Percentiles rank a stretch among this genome's conserved stretches.
Conservation (phyloP, 768 basidiomycete genomes). For the Tulasnella calospora region DNA sequence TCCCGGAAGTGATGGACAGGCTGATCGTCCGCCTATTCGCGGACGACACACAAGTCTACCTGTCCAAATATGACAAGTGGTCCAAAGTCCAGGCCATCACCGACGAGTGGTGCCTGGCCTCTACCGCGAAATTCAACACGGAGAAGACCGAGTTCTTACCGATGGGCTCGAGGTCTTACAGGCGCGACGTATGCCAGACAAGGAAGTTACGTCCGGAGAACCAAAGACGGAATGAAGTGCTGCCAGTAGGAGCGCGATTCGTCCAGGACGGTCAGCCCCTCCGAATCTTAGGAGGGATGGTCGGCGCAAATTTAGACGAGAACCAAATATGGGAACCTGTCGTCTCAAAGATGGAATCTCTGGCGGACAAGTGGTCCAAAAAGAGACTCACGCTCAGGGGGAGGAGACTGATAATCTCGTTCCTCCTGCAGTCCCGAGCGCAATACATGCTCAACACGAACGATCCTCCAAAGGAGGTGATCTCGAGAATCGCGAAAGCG, state of each 20-base stretch:
- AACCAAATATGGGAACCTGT: constrained; percentile 19
- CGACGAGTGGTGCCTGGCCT: constrained; percentile 32
- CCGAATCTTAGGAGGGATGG: constrained; percentile 29
- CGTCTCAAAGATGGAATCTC: constrained; percentile 19
- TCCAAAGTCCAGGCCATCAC: constrained; percentile 28
- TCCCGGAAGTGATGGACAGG: neutral
- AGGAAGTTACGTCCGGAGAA: neutral
- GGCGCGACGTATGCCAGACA: constrained; percentile 15
- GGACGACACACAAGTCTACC: constrained; percentile 34
- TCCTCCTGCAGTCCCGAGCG: neutral
- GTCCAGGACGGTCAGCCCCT: constrained; percentile 21
- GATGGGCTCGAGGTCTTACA: constrained; percentile 27
- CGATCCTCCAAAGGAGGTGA: neutral
- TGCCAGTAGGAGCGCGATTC: constrained; percentile 8
- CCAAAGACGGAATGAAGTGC: neutral
- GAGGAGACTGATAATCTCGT: neutral
- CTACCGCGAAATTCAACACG: constrained; percentile 33
- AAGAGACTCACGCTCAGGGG: neutral
- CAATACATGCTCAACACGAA: constrained; percentile 15
- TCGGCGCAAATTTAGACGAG: constrained; percentile 27
- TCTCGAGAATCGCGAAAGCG: neutral
- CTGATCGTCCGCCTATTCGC: constrained; percentile 18
- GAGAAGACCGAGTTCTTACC: constrained; percentile 33
- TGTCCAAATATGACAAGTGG: constrained; percentile 30
- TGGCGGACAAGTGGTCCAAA: constrained; percentile 12